Conservation (phyloP, 1,284 basidiomycete species). For the Boletus sp. region DNA sequence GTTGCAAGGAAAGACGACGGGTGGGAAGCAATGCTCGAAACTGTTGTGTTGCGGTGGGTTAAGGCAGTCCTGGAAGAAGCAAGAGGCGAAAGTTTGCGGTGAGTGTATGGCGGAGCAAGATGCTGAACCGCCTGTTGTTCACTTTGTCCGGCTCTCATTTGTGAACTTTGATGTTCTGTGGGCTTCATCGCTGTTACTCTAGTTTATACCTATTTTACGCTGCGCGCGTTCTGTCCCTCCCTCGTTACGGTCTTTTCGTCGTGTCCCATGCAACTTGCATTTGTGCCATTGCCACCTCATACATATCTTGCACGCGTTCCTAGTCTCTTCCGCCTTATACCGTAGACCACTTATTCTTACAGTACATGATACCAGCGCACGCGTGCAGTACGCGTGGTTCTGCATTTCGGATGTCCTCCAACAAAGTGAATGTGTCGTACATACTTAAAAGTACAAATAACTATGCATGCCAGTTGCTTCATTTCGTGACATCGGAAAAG, state of each 20-base stretch:
- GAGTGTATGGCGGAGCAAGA: constrained; percentile 6
- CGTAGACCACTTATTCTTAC: constrained; percentile 16
- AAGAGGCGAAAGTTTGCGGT: constrained; percentile 39
- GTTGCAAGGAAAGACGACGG: constrained; percentile 71
- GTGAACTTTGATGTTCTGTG: constrained; percentile 8
- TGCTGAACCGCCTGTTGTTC: background rate
- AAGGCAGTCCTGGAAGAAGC: constrained; percentile 65
- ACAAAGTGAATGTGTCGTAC: background rate
- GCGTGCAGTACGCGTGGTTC: constrained; percentile 3
- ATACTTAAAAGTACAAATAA: background rate
- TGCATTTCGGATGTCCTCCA: constrained; percentile 2
- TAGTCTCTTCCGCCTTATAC: constrained; percentile 7
- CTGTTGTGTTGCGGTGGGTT: constrained; percentile 62
- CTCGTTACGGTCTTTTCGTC: background rate
- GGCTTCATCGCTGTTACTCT: constrained; percentile 10
- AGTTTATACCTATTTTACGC: constrained; percentile 17
- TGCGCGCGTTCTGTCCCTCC: constrained; percentile 1
- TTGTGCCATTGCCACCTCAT: constrained; percentile 4
- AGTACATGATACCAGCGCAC: constrained; percentile 16
- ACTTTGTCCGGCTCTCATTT: constrained; percentile 1
- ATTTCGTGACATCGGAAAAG: background rate
- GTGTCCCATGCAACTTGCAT: background rate
- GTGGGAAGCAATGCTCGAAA: constrained; percentile 78
- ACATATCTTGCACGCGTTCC: constrained; percentile 4
- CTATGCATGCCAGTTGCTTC: background rate